Conservation (phyloP, 306 rosid species). For the Oxytropis ochrocephala region DNA sequence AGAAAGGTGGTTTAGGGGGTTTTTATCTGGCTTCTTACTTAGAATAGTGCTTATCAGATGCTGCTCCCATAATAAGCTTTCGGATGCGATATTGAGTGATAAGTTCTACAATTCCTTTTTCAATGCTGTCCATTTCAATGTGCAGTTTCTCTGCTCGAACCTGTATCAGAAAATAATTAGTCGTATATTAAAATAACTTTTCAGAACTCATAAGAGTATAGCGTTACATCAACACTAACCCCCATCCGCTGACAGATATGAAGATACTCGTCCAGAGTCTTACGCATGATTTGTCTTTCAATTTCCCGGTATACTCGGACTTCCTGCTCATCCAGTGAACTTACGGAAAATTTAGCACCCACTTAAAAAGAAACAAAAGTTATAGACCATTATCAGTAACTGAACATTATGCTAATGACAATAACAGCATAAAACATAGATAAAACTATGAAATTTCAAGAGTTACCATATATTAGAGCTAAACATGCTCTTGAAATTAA, state of each 20-base stretch:
- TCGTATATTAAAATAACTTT: background rate
- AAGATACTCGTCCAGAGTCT: conserved; percentile 57
- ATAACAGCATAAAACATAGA: background rate
- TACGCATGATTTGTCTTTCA: conserved; percentile 56
- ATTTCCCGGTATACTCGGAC: conserved; percentile 52
- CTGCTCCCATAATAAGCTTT: conserved; percentile 90
- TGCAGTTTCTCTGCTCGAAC: conserved; percentile 49
- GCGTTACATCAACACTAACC: conserved; percentile 34
- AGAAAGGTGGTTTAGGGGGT: background rate
- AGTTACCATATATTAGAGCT: background rate
- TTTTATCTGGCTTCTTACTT: conserved; percentile 41
- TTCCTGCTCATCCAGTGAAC: conserved; percentile 48
- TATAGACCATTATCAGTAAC: conserved; percentile 9
- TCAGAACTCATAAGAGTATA: background rate
- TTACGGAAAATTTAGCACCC: conserved; percentile 68
- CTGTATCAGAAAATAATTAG: conserved; percentile 40
- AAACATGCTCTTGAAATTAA: background rate
- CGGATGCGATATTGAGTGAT: conserved; percentile 41
- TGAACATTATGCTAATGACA: background rate
- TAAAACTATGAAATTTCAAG: background rate
- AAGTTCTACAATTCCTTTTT: conserved; percentile 72
- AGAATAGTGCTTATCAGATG: conserved; percentile 56
- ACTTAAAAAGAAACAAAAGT: conserved; percentile 33
- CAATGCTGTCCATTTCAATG: conserved; percentile 55
- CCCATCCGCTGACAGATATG: conserved; percentile 50